Evolutionary conservation across 106 monocot species (phyloP).

Genomic region (Phalaenopsis equestris): DNA sequence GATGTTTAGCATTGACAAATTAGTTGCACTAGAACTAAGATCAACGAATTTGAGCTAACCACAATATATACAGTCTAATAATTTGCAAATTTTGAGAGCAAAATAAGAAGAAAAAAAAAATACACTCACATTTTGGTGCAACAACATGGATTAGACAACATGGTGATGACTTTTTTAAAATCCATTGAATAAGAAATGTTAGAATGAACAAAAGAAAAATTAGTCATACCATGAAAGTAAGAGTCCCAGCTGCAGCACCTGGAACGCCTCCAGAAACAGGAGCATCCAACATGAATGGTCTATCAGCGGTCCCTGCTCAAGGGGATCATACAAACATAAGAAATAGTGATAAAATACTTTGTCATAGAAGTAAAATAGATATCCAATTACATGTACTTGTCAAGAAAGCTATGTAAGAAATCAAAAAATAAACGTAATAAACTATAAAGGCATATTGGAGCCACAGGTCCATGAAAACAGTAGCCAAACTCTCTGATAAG

Average conservation of each 20-base stretch:
- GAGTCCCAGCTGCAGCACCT: slow-evolving; percentile 81
- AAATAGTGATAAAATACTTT: neutral
- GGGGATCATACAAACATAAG: neutral
- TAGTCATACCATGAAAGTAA: slow-evolving; percentile 84
- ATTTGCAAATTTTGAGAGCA: neutral
- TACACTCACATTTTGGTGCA: neutral
- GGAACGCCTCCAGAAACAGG: slow-evolving; percentile 98
- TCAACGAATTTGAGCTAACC: neutral
- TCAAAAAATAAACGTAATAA: neutral
- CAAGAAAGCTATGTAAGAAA: neutral
- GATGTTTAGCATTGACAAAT: neutral
- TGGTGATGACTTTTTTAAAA: neutral
- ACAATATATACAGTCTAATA: neutral
- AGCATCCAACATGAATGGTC: slow-evolving; percentile 88
- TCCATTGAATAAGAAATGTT: neutral
- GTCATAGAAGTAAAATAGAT: neutral
- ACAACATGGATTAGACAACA: neutral
- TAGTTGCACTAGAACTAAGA: neutral
- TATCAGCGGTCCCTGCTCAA: slow-evolving; percentile 27
- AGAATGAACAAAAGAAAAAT: slow-evolving; percentile 1
- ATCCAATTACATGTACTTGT: neutral
- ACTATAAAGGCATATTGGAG: neutral
- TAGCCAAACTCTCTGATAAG: neutral
- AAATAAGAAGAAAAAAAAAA: neutral
- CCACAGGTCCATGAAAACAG: neutral